A percentile compares a stretch with the other conserved stretches of the same genome.
phyloP scores from a whole-genome alignment of 192 early-diverging fungal genomes.

The Paraglomus occultum region DNA sequence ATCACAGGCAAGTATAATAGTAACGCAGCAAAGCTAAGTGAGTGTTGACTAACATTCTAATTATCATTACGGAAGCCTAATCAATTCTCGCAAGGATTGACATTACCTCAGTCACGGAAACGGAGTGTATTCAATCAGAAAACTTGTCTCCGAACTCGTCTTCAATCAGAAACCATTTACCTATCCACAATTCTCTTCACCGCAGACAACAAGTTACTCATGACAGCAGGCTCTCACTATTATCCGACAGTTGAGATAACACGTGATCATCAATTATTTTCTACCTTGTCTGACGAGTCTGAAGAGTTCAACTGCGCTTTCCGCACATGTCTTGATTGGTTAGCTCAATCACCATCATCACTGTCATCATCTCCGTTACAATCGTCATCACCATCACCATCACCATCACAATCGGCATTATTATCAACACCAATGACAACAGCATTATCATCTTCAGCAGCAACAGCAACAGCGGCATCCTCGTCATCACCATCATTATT shows the following conservation, averaged over 20 bases:
- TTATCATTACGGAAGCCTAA: neutral
- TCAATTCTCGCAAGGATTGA: neutral
- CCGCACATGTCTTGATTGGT: conserved; percentile 36
- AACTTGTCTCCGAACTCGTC: conserved; percentile 27
- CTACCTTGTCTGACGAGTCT: conserved; percentile 28
- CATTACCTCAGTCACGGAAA: neutral
- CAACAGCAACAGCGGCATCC: too few relatives aligned
- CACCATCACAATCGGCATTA: too few relatives aligned
- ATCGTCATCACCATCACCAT: too few relatives aligned
- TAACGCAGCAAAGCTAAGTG: neutral
- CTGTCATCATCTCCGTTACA: too few relatives aligned
- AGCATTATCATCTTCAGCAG: too few relatives aligned
- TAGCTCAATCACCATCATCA: too few relatives aligned
- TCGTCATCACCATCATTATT: too few relatives aligned
- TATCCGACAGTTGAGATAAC: conserved; percentile 26
- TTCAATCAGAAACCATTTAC: conserved; percentile 42
- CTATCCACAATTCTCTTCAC: conserved; percentile 40
- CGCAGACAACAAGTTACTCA: conserved; percentile 42
- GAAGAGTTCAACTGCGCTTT: conserved; percentile 35
- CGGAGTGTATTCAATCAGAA: conserved; percentile 23
- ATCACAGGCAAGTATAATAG: neutral
- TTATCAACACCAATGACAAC: too few relatives aligned
- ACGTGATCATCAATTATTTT: conserved; percentile 26
- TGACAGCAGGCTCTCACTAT: conserved; percentile 27
- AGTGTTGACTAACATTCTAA: neutral